Evolutionary conservation across 768 basidiomycete species (phyloP), one percentile per base, ranked within the genome.

Genomic region (Xerocomellus intermedius): DNA sequence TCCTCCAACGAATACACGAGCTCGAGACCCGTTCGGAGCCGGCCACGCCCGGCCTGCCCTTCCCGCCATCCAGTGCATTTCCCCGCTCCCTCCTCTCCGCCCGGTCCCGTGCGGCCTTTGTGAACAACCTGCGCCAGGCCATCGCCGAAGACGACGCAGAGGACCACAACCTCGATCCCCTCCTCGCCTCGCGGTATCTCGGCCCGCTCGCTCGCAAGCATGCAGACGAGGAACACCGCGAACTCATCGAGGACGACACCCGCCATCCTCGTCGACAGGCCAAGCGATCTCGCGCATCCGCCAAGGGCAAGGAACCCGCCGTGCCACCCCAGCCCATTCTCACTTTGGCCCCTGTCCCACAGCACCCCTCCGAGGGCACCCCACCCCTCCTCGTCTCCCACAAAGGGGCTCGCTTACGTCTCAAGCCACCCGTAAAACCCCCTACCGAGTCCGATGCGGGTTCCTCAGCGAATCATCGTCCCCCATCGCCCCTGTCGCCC

Each of bases 1-100:
- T 86, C 33, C 72, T 84, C 12, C 80, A 85, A 58, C 82, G 84
- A 26, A 84, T 88, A 58, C 73, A 77, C 56, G 85, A 85, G 55
- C 76, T 87, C 28, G 83, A 87, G 65, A 65, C 63, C 28, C 76
- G 75, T 53, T 69, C 73, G 28, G 73, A 68, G 49, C 62, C 66
- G 17, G 65, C 58, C 35, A 62, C 67, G 2, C 67, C 70, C 45
- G 60, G 61, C 22, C 48, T 69, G 45, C 64, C 68, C 17, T 76
- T 76, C 43, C 76, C 76, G 9, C 73, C 72, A 17, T 76, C 77
- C 48, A 70, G 76, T 52, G 80, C 80, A 37, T 78, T 77, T 49
- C 79, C 81, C 22, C 82, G 79, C 55, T 73, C 77, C 37, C 73
- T 82, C 35, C 68, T 78, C 50, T 74, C 75, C 42, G 22, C 74